Evolutionary conservation across 345 rosid genomes (phyloP), one percentile per base, ranked within the genome.

Genomic region (Clausena lansium): DNA sequence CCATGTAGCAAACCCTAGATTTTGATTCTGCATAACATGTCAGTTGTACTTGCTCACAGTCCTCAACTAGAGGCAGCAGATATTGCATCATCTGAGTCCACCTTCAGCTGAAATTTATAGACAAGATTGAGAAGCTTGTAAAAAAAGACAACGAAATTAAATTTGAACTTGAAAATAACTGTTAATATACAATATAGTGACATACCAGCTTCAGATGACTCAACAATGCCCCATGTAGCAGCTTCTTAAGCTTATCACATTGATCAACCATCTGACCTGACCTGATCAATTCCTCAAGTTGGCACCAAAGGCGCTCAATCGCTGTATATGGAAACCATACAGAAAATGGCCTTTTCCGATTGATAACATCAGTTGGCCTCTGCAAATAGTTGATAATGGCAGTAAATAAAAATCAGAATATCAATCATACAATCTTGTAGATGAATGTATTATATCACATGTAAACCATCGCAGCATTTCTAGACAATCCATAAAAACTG

Each of bases 261-360:
- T 94, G 98, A 73, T 91, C 95, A 57, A 83, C 81, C 98, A 87
- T 89, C 73, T 86, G 88, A 68, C 93, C 95, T 14, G 81, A 82
- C 70, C 71, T 87, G 77, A 87, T 87, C 67, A 81, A 75, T 75
- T 78, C 86, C 84, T 90, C 98, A 7, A 96, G 90, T 63, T 87
- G 91, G 88, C 88, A 88, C 97, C 98, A 96, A 2, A 96, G 81
- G 11, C 86, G 83, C 77, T 96, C 97, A 50, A 92, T 78, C 30
- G 90, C 77, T 67, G 92, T 85, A 79, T 94, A 96, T 13, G 98
- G 97, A 78, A 96, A 94, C 97, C 98, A 92, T 50, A 81, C 88
- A 19, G 94, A 88, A 64, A 86, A 87, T 22, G 93, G 92, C 75
- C 83, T 88, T 82, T 96, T 94, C 80, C 97, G 86, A 65, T 89